These are phyloP conservation scores for Exophiala dermatitidis DNA, from an alignment of 2,329 filamentous ascomycete genomes.

Conservation along the genomic window DNA sequence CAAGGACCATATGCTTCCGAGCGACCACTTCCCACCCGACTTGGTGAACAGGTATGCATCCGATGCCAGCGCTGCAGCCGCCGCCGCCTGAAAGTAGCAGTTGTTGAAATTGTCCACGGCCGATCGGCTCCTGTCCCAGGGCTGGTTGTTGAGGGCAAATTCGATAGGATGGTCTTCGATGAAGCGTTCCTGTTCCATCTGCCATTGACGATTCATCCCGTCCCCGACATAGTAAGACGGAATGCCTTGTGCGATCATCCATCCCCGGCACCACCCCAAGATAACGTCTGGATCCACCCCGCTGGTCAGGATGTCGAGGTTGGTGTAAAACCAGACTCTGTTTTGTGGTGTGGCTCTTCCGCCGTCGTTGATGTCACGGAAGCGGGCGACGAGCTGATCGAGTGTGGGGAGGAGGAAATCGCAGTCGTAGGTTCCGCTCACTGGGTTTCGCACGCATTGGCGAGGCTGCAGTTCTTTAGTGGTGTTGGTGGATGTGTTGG, in stretches of 20 bases:
- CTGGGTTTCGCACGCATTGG: neutral
- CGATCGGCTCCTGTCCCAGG: neutral
- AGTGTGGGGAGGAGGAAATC: conserved; percentile 5
- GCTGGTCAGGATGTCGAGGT: neutral
- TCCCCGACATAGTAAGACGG: neutral
- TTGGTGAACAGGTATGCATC: conserved; percentile 5
- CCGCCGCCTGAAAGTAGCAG: conserved; percentile 2
- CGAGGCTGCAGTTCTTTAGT: conserved; percentile 1
- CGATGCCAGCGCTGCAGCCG: neutral
- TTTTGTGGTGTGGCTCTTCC: conserved; percentile 2
- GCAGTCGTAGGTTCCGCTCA: neutral
- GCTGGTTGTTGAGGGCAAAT: neutral
- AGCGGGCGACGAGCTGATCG: neutral
- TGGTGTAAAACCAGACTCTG: conserved; percentile 1
- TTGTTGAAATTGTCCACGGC: neutral
- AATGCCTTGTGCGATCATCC: neutral
- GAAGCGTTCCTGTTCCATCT: neutral
- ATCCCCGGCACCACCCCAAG: neutral
- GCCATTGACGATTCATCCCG: neutral
- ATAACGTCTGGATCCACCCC: neutral
- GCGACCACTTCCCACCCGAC: neutral
- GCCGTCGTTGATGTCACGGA: conserved; percentile 1
- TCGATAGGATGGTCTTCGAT: neutral
- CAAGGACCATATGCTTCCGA: neutral
- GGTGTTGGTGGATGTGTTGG: neutral